Evolutionary conservation across 2,329 filamentous ascomycete species (phyloP).

Genomic region (Fusarium continuum): DNA sequence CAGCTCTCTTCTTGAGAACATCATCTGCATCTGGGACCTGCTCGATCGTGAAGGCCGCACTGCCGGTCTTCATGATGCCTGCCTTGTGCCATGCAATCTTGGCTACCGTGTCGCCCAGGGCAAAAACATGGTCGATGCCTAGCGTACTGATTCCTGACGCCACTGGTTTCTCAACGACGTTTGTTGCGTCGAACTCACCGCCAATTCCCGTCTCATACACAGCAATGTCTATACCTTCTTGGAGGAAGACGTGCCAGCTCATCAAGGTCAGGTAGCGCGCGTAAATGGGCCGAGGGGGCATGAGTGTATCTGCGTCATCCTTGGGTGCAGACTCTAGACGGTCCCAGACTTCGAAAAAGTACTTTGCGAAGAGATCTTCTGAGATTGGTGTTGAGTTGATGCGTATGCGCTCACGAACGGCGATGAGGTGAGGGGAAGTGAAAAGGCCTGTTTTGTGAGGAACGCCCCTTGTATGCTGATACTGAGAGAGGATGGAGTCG

Average conservation of each 20-base stretch:
- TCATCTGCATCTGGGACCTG: conserved; percentile 58
- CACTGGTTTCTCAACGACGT: conserved; percentile 66
- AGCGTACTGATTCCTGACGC: conserved; percentile 71
- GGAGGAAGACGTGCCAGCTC: conserved; percentile 72
- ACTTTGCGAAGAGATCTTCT: conserved; percentile 67
- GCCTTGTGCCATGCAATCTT: conserved; percentile 80
- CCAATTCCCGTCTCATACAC: conserved; percentile 75
- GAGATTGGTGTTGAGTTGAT: conserved; percentile 67
- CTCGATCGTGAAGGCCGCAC: conserved; percentile 65
- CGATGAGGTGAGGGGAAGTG: conserved; percentile 74
- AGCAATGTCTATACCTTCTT: conserved; percentile 68
- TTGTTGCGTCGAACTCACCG: conserved; percentile 75
- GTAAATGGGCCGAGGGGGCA: conserved; percentile 62
- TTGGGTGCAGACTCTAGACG: conserved; percentile 53
- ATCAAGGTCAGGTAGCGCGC: conserved; percentile 72
- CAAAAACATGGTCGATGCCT: conserved; percentile 73
- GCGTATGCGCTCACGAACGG: conserved; percentile 73
- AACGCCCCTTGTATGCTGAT: conserved; percentile 49
- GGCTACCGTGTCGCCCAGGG: conserved; percentile 69
- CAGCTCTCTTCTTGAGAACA: conserved; percentile 61
- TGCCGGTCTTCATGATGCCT: conserved; percentile 72
- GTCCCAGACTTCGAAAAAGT: conserved; percentile 76
- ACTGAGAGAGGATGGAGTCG: conserved; percentile 67
- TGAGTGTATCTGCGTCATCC: conserved; percentile 47
- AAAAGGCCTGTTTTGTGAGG: conserved; percentile 68